Conservation (phyloP, 306 rosid genomes). For the Ziziphus jujuba region DNA sequence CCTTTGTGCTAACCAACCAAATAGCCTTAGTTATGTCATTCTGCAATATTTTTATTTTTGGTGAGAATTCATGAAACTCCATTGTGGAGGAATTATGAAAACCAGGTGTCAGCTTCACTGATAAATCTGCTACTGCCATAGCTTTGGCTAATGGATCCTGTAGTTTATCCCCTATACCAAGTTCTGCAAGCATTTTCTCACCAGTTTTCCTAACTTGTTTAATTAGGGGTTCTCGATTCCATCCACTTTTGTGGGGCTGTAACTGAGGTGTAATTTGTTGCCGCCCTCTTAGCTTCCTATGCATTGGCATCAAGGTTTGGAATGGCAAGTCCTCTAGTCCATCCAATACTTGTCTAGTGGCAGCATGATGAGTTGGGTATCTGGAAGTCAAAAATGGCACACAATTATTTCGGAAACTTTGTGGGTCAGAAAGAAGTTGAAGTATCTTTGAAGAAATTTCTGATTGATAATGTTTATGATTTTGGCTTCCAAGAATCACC, state of each 20-base stretch:
- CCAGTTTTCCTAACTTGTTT: slow-evolving; percentile 36
- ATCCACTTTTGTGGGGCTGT: slow-evolving; percentile 42
- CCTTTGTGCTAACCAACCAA: slow-evolving; percentile 44
- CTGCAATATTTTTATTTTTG: slow-evolving; percentile 62
- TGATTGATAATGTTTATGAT: slow-evolving; percentile 19
- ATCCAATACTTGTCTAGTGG: slow-evolving; percentile 41
- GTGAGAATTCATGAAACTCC: slow-evolving; percentile 57
- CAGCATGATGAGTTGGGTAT: slow-evolving; percentile 33
- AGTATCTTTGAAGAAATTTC: slow-evolving; percentile 38
- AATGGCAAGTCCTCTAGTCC: slow-evolving; percentile 44
- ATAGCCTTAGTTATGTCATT: slow-evolving; percentile 68
- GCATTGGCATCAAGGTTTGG: slow-evolving; percentile 65
- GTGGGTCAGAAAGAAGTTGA: slow-evolving; percentile 53
- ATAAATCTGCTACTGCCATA: slow-evolving; percentile 74
- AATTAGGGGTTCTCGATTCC: slow-evolving; percentile 43
- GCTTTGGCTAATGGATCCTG: slow-evolving; percentile 76
- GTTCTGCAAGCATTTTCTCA: slow-evolving; percentile 52
- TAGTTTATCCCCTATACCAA: slow-evolving; percentile 43
- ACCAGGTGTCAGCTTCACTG: slow-evolving; percentile 50
- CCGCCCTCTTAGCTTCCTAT: slow-evolving; percentile 54
- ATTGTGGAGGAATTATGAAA: slow-evolving; percentile 33
- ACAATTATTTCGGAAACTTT: slow-evolving; percentile 38
- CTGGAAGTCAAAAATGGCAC: slow-evolving; percentile 28
- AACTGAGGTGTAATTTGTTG: slow-evolving; percentile 45
- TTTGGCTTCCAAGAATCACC: slow-evolving; percentile 31